Evolutionary conservation across 1,284 basidiomycete genomes (phyloP), one percentile per base, ranked within the genome.

Genomic region (Phlebopus sp.): DNA sequence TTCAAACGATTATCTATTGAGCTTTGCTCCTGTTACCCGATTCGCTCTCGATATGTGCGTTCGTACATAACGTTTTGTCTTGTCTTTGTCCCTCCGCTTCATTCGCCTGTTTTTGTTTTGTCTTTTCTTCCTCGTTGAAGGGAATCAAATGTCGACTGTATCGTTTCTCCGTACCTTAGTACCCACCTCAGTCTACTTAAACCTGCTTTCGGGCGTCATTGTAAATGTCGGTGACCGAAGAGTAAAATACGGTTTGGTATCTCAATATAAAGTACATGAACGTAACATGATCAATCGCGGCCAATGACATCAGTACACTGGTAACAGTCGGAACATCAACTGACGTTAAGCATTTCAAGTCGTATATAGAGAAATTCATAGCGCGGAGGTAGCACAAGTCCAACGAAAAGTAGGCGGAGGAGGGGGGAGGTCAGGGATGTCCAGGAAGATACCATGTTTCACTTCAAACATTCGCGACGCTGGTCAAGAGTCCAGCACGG

Each of bases 401-500:
- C 5, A 39, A n/a, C 13, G 13, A 21, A 21, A 9, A 48, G 17
- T 29, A 46, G 29, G n/a, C 9, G 9, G 11, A 47, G 38, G 17
- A n/a, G n/a, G 13, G 18, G 15, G 9, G 17, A n/a, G 19, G 35
- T 36, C 19, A 34, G 6, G 31, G 25, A 36, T 35, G 10, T 19
- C 18, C 7, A 19, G 46, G 11, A 21, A 30, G 29, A 38, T 29
- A 32, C 4, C 5, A 31, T 31, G 37, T 42, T 45, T 4, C 4
- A 40, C 68, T 58, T 49, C 57, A 79, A 10, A 77, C 51, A 15
- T 75, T 61, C 23, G 75, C 59, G 23, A 79, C 66, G 59, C 75
- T 77, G 63, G 69, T 78, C 54, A 87, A 62, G 40, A 87, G 48
- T 36, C 74, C 82, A 27, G 69, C 77, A 21, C 78, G 78, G 37